Percentiles rank a stretch among this genome's conserved stretches.
These are phyloP conservation scores for Westerdykella aurantiaca DNA, from an alignment of 2,329 filamentous ascomycete genomes.

Conservation along the genomic window DNA sequence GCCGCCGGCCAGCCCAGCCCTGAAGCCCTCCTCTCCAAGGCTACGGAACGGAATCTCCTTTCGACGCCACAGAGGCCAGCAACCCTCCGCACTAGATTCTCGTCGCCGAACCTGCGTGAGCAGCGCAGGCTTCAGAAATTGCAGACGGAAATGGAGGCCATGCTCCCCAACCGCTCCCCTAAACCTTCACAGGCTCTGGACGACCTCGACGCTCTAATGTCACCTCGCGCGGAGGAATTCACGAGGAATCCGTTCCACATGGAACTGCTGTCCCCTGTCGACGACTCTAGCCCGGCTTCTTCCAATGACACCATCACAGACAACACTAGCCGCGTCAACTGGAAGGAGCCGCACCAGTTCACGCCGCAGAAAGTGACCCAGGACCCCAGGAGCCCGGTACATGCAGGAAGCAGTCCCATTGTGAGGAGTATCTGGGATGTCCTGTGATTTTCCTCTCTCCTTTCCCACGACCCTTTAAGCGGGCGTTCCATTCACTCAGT, in stretches of 20 bases:
- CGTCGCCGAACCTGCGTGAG: conserved; percentile 36
- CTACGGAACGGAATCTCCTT: conserved; percentile 17
- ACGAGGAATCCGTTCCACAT: conserved; percentile 48
- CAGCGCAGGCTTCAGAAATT: conserved; percentile 36
- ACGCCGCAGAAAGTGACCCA: conserved; percentile 55
- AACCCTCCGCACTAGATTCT: conserved; percentile 33
- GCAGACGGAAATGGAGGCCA: conserved; percentile 37
- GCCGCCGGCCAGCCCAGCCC: conserved; percentile 4
- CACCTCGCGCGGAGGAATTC: conserved; percentile 67
- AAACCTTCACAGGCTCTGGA: conserved; percentile 26
- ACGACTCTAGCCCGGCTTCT: conserved; percentile 26
- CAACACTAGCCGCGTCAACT: conserved; percentile 21
- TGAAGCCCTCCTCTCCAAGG: neutral
- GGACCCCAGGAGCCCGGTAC: conserved; percentile 70
- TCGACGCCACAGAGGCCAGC: conserved; percentile 23
- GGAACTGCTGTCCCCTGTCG: conserved; percentile 19
- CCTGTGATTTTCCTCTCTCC: conserved; percentile 45
- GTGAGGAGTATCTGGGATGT: conserved; percentile 73
- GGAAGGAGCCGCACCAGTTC: conserved; percentile 30
- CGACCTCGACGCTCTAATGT: conserved; percentile 56
- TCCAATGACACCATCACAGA: conserved; percentile 31
- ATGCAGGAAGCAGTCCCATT: conserved; percentile 68
- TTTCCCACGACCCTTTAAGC: too few relatives aligned
- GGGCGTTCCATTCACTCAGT: too few relatives aligned
- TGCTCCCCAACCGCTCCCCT: conserved; percentile 25